These are phyloP conservation scores for Aristolochia fimbriata DNA, from an alignment of 164 flowering plant genomes.

Conservation along the genomic window DNA sequence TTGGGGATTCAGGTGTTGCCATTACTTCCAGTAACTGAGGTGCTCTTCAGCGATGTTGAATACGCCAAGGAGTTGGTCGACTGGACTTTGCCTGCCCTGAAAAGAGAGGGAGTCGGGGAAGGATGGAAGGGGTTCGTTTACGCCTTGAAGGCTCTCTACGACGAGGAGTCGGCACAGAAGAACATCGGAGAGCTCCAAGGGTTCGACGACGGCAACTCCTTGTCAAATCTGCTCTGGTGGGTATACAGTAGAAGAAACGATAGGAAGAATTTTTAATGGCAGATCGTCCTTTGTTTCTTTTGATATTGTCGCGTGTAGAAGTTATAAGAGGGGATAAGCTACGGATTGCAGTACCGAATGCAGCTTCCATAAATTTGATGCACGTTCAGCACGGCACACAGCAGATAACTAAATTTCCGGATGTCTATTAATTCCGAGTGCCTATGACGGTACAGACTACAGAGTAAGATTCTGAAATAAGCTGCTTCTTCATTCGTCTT, in stretches of 20 bases:
- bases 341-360: too few relatives aligned
- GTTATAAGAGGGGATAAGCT: too few relatives aligned
- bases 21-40: constrained; percentile 61
- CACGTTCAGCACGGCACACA: too few relatives aligned
- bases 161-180: constrained; percentile 44
- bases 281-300: too few relatives aligned
- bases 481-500: too few relatives aligned
- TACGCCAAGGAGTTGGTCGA: constrained; percentile 54
- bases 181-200: constrained; percentile 49
- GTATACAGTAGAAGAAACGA: constrained; percentile 41
- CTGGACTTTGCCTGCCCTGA: constrained; percentile 67
- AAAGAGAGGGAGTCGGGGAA: constrained; percentile 71
- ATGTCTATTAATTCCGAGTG: too few relatives aligned
- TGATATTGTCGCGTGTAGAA: too few relatives aligned
- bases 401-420: too few relatives aligned
- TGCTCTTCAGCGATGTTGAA: constrained; percentile 45
- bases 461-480: too few relatives aligned
- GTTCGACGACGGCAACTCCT: constrained; percentile 75
- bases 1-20: constrained; percentile 85
- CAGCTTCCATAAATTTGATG: too few relatives aligned
- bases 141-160: constrained; percentile 66
- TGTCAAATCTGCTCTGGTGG: constrained; percentile 88
- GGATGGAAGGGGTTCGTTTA: constrained; percentile 93
- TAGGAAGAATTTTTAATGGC: constrained; percentile 1
- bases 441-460: too few relatives aligned